Evolutionary conservation across 106 monocot genomes (phyloP), one percentile per base, ranked within the genome.

Genomic region (Chionographis japonica): DNA sequence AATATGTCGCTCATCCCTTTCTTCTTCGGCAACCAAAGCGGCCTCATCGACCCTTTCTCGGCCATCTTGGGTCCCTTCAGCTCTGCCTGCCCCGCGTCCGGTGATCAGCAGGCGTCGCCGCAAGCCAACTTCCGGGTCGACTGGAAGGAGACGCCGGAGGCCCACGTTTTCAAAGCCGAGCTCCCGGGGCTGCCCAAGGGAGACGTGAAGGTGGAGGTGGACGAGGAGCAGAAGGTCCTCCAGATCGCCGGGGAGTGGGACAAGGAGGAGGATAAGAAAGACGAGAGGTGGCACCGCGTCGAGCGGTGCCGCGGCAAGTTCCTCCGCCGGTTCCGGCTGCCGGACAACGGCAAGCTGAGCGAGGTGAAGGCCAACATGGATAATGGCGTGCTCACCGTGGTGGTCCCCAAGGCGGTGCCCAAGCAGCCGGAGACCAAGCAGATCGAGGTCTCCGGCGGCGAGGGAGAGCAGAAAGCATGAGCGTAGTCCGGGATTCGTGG

Each of bases 241-340:
- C 39, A 82, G 19, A 63, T 92, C 11, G 83, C 80, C 54, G 91
- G 91, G 41, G 88, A 92, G 82, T 43, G 85, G 35, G 82, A 73
- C 79, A 54, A 62, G 11, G 85, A 85, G 58, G 82, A 80, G 52
- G 80, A 83, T 78, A 78, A 71, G 62, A 74, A 82, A 49, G 92
- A 59, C 2, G 93, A 89, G 15, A 70, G 81, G 2, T 89, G 83
- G 89, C 93, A 93, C 74, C 50, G 68, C 12, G 68, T 79, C 2
- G 93, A 89, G 81, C 38, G 93, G 3, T 62, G 64, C 1, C 73
- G 77, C 49, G 92, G 88, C 57, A 78, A 71, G 72, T 93, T 93
- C 84, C 89, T 89, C 89, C 72, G 93, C 8, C 89, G 81, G 79
- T 81, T 93, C 67, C 52, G 89, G 71, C 60, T 93, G 52, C 89